Evolutionary conservation across 2,329 filamentous ascomycete genomes (phyloP).

Genomic region (Colletotrichum sp.): DNA sequence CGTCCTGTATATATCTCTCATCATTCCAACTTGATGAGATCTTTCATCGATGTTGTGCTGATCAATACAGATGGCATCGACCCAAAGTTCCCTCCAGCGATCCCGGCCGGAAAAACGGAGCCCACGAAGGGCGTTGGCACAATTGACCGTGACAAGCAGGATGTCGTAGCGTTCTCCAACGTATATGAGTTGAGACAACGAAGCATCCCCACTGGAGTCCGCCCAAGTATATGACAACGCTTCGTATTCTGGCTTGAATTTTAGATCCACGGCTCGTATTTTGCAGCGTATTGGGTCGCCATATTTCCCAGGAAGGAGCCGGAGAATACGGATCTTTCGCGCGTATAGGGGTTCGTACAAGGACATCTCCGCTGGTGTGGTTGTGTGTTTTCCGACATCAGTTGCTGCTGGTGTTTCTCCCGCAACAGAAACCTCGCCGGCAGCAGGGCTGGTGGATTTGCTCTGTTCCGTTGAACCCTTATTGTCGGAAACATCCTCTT

Average conservation of each 20-base stretch:
- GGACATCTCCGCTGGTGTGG: not conserved
- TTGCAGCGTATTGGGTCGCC: not conserved
- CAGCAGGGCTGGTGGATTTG: not conserved
- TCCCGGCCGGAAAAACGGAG: not conserved
- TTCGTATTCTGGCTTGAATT: not conserved
- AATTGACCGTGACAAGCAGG: not conserved
- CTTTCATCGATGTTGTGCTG: constrained; percentile 15
- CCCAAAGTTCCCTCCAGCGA: not conserved
- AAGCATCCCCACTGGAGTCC: not conserved
- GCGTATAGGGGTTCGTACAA: not conserved
- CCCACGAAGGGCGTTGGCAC: not conserved
- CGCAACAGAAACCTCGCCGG: no score
- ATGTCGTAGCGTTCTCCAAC: not conserved
- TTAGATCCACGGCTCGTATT: not conserved
- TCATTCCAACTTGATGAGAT: constrained; percentile 21
- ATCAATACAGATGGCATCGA: constrained; percentile 5
- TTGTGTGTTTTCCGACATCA: not conserved
- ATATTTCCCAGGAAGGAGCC: not conserved
- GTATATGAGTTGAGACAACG: not conserved
- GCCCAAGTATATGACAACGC: constrained; percentile 16
- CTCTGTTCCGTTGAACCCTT: not conserved
- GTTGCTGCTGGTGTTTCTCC: not conserved
- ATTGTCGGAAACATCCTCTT: not conserved
- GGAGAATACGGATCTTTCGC: not conserved
- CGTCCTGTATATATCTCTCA: constrained; percentile 21